Evolutionary conservation across 148 eudicot species (phyloP).

Genomic region (Rhododendron simsii): DNA sequence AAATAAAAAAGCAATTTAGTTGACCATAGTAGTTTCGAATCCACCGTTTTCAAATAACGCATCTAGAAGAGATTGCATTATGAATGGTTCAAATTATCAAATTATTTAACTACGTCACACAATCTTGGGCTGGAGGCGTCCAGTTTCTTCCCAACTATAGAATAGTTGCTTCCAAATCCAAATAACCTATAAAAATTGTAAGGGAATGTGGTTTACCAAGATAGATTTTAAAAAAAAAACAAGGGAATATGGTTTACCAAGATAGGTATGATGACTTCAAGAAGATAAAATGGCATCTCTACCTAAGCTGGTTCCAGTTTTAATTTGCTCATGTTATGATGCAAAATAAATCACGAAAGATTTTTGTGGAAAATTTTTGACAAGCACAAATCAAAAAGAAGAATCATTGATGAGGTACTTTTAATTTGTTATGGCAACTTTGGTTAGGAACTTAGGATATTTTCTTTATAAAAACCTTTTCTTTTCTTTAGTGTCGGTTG

Average conservation of each 20-base stretch:
- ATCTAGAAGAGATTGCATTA: not conserved
- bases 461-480: not conserved
- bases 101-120: not conserved
- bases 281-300: not conserved
- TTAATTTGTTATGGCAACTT: not conserved
- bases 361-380: too few species aligned
- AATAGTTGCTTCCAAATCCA: not conserved
- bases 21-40: too few species aligned
- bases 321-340: not conserved
- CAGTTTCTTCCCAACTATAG: not conserved
- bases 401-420: too few species aligned
- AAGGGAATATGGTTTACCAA: not conserved
- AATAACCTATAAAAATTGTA: not conserved
- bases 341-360: not conserved
- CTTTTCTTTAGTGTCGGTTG: not conserved
- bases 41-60: not conserved
- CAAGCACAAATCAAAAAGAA: too few species aligned
- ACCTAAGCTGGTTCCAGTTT: not conserved
- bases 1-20: too few species aligned
- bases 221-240: not conserved
- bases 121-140: not conserved
- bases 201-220: not conserved
- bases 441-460: not conserved
- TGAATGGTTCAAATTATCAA: not conserved
- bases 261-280: not conserved